phyloP scores from a whole-genome alignment of 2,329 filamentous ascomycete species.

The Aspergillus intermedius region DNA sequence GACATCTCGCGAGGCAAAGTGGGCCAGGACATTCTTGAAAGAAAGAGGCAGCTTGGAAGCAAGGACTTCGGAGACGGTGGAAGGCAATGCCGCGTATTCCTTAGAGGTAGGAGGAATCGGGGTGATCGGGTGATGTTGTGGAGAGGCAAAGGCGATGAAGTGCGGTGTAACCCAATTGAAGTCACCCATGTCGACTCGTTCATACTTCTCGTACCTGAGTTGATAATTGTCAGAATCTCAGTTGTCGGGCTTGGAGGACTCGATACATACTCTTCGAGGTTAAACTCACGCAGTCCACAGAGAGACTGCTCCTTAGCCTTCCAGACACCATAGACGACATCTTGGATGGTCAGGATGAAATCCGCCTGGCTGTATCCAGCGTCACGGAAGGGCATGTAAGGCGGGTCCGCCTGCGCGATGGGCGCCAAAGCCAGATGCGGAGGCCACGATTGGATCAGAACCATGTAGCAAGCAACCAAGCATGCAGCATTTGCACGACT shows the following conservation, averaged over 20 bases:
- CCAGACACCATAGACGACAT: slow-evolving; percentile 97
- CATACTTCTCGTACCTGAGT: slow-evolving; percentile 77
- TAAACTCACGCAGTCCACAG: slow-evolving; percentile 87
- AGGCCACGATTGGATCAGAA: slow-evolving; percentile 94
- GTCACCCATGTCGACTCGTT: slow-evolving; percentile 95
- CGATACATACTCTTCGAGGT: slow-evolving; percentile 68
- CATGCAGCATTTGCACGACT: slow-evolving; percentile 89
- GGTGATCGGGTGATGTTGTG: slow-evolving; percentile 70
- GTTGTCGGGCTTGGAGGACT: background rate
- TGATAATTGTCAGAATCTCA: slow-evolving; percentile 7
- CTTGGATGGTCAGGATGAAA: slow-evolving; percentile 90
- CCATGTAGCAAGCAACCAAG: slow-evolving; percentile 96
- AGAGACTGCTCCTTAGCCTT: slow-evolving; percentile 94
- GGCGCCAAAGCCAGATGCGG: slow-evolving; percentile 91
- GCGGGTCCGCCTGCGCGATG: slow-evolving; percentile 92
- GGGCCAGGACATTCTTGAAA: slow-evolving; percentile 91
- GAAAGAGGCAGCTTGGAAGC: slow-evolving; percentile 67
- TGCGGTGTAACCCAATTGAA: slow-evolving; percentile 98
- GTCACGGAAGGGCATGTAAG: slow-evolving; percentile 97
- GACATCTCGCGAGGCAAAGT: slow-evolving; percentile 82
- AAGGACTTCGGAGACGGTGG: slow-evolving; percentile 66
- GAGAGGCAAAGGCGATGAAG: slow-evolving; percentile 94
- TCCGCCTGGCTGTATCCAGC: slow-evolving; percentile 98
- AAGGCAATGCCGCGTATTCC: slow-evolving; percentile 66
- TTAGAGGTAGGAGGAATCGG: slow-evolving; percentile 68